Evolutionary conservation across 192 early-diverging fungal species (phyloP), one percentile per base, ranked within the genome.

Genomic region (Coemansia reversa): DNA sequence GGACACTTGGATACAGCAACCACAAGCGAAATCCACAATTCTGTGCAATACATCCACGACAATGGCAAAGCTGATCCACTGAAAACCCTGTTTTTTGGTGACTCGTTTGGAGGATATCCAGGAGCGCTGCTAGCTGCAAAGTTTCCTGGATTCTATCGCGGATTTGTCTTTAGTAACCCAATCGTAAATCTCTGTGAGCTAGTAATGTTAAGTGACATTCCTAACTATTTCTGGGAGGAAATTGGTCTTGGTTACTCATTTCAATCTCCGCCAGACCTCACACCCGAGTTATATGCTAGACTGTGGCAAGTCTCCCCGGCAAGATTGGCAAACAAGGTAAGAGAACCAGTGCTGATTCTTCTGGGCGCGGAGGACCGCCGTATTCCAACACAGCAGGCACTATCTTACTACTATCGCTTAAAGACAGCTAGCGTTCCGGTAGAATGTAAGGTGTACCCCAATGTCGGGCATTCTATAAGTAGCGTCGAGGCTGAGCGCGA

Each of bases 151-250:
- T 85, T 83, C 53, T 93, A 86, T 67, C 86, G 83, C 18, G 89
- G 82, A 1, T 74, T 79, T 20, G 83, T 85, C 1, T 52, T 92
- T 57, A 84, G 90, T 32, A 94, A 94, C 73, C 92, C 92, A 5
- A 91, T 92, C 2, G 80, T 87, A 55, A 82, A 84, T 65, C 67
- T 91, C 27, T 89, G 86, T 18, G 69, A 82, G 22, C 84, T 85
- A 67, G 77, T 82, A 0, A 70, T 80, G 2, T 82, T 82, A 57
- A 81, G 84, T n/a, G 88, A 92, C 58, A 89, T 91, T 61, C 83
- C 79, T 7, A 86, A 92, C 60, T 92, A 91, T 90, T 84, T 83
- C 49, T 89, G 84, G 69, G 86, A 86, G 7, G 90, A 91, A 69
- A 70, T 83, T n/a, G 88, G 84, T 0, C 54, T 90, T 1, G 58